Percentiles rank a stretch among this genome's conserved stretches.
Conservation (phyloP, 2,329 filamentous ascomycete genomes). For the Domatiomyces globalis region DNA sequence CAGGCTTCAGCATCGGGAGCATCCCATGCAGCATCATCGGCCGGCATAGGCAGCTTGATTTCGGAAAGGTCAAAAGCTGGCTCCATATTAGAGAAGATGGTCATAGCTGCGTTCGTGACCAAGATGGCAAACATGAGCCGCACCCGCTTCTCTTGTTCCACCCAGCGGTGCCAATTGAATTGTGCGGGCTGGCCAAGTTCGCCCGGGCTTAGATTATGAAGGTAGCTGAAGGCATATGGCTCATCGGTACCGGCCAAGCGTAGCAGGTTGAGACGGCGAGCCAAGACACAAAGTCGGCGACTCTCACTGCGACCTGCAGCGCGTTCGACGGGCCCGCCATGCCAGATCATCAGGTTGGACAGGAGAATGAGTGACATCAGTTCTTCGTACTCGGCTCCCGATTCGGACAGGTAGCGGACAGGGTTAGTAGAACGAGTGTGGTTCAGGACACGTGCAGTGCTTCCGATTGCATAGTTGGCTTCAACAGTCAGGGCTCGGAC, state of each 20-base stretch:
- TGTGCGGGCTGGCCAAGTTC: slow-evolving; percentile 35
- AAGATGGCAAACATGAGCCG: slow-evolving; percentile 52
- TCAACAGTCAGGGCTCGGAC: slow-evolving; percentile 56
- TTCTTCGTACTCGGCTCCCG: slow-evolving; percentile 36
- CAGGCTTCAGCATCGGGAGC: slow-evolving; percentile 46
- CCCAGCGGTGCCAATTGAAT: slow-evolving; percentile 54
- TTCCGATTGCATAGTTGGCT: slow-evolving; percentile 34
- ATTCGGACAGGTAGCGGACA: slow-evolving; percentile 28
- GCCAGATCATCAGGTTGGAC: slow-evolving; percentile 52
- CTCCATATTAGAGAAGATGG: slow-evolving; percentile 56
- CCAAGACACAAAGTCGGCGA: slow-evolving; percentile 27
- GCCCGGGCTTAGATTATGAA: slow-evolving; percentile 43
- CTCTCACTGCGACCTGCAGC: slow-evolving; percentile 44
- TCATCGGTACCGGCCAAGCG: slow-evolving; percentile 36
- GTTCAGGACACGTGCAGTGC: slow-evolving; percentile 18
- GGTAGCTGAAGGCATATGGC: slow-evolving; percentile 39
- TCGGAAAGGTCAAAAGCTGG: slow-evolving; percentile 51
- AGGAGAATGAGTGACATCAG: slow-evolving; percentile 53
- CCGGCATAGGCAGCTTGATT: slow-evolving; percentile 52
- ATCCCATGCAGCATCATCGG: slow-evolving; percentile 62
- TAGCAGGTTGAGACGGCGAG: slow-evolving; percentile 44
- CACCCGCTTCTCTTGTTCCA: slow-evolving; percentile 56
- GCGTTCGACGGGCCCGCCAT: slow-evolving; percentile 52
- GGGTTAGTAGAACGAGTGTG: slow-evolving; percentile 6
- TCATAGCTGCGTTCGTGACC: slow-evolving; percentile 49